Conservation (phyloP, 305 asterid species). For the Solanum aculeatissimum region DNA sequence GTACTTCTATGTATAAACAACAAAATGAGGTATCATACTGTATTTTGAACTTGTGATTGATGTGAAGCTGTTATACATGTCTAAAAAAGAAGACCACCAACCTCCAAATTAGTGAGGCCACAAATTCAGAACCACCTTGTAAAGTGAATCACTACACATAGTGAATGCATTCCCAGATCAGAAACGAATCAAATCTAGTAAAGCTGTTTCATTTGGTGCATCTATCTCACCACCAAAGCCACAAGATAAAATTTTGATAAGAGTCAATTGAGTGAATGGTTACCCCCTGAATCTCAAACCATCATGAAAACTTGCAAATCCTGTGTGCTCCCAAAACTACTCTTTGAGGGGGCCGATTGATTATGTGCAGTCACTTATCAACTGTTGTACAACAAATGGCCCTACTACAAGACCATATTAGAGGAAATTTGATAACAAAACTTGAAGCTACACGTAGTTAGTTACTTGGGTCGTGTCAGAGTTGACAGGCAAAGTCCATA, state of each 20-base stretch:
- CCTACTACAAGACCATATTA: not conserved
- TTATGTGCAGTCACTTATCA: not conserved
- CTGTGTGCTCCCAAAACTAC: not conserved
- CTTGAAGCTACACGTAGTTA: not conserved
- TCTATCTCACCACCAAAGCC: not conserved
- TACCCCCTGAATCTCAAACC: not conserved
- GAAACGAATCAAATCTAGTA: not conserved
- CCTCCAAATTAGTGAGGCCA: not conserved
- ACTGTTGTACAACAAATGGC: not conserved
- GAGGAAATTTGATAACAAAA: not conserved
- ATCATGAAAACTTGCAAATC: not conserved
- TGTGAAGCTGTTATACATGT: not conserved
- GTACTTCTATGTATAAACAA: not conserved
- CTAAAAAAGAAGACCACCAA: not conserved
- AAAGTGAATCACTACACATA: not conserved
- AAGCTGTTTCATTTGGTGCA: not conserved
- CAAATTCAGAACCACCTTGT: not conserved
- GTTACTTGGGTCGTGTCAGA: not conserved
- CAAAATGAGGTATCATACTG: not conserved
- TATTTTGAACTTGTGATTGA: not conserved
- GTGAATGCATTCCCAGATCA: not conserved
- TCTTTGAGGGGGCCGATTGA: not conserved
- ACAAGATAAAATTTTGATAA: not conserved
- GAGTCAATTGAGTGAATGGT: not conserved
- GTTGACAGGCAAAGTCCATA: not conserved